Base-by-base conservation (phyloP, 176 grass and related monocot genomes). In the Echinochloa phyllopogon region DNA sequence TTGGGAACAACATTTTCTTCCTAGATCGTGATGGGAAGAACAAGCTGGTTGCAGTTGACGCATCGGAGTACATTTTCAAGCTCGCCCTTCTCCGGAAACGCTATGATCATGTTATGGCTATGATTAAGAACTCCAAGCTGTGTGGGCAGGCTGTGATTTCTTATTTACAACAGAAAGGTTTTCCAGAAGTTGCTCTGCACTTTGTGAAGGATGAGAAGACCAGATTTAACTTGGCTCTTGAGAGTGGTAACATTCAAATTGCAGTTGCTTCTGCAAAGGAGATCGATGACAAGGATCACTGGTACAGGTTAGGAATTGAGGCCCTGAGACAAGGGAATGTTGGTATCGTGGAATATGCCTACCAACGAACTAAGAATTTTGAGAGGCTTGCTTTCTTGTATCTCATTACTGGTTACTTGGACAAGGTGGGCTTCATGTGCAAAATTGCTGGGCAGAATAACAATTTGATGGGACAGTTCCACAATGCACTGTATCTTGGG, bases 141-240 rank as follows among this genome's bases (percentile, higher is more conserved):
- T 99, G 97, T 81, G 97, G 97, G 42, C 94, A 99, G 55, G 91
- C 97, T 48, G 84, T 99, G 77, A 96, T 99, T 76, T 87, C 97
- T 82, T 99, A 99, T 92, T 87, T 99, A 21, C 97, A 99, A 57
- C 94, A 96, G 69, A 99, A 99, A 72, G 97, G 97, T 0, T 99
- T 99, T 85, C 97, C 97, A 72, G 97, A 99, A 88, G 97, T 99
- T 66, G 97, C 97, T 55, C 97, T 99, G n/a, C 96, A 99, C 87
- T 99, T 99, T 74, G 96, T 99, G 16, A 99, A 95, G 84, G 96
- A 99, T 88, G 96, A 99, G 84, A 96, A 89, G 78, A 99, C 94
- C n/a, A 89, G 94, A 88, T 99, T 99, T 59, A 99, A 99, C 69
- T 84, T 99, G 4, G 96, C 96, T 84, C 87, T 99, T 17, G 96